Conservation (phyloP, 2,329 filamentous ascomycete species). For the Penicillium verrucosum region DNA sequence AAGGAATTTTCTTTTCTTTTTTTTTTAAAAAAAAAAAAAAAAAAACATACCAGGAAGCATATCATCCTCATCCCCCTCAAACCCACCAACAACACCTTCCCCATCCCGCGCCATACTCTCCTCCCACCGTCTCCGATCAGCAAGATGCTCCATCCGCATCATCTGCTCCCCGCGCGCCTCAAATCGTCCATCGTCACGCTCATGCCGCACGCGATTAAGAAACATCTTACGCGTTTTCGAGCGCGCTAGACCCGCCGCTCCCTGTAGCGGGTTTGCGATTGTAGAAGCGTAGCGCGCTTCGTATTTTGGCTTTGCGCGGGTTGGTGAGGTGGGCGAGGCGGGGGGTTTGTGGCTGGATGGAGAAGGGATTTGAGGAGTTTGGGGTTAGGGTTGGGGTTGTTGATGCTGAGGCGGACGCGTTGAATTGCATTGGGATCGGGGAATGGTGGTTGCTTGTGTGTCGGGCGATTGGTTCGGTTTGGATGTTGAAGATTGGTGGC, state of each 20-base stretch:
- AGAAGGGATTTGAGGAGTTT: constrained; percentile 11
- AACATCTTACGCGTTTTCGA: constrained; percentile 40
- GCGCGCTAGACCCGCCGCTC: constrained; percentile 28
- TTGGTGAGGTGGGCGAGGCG: constrained; percentile 6
- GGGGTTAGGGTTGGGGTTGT: constrained; percentile 4
- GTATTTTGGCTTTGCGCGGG: constrained; percentile 26
- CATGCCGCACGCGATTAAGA: constrained; percentile 41
- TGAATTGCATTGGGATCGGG: neutral
- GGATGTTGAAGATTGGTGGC: constrained; percentile 1
- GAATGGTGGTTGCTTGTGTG: neutral
- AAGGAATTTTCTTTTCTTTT: too few relatives aligned
- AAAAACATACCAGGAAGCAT: constrained; percentile 26
- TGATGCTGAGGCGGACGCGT: neutral
- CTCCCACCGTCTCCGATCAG: constrained; percentile 39
- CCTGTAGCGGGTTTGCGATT: constrained; percentile 34
- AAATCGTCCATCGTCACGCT: constrained; percentile 39
- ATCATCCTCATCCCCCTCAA: constrained; percentile 25
- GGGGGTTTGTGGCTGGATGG: neutral
- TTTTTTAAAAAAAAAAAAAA: too few relatives aligned
- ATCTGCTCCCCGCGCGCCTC: constrained; percentile 43
- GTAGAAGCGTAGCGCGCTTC: constrained; percentile 36
- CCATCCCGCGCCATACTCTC: constrained; percentile 37
- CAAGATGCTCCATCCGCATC: constrained; percentile 42
- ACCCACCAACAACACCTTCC: constrained; percentile 22
- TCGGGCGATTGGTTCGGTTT: constrained; percentile 1